A percentile compares a stretch with the other conserved stretches of the same genome.
Conservation (phyloP, 139 green algal species). For the Zygnema circumcarinatum region DNA sequence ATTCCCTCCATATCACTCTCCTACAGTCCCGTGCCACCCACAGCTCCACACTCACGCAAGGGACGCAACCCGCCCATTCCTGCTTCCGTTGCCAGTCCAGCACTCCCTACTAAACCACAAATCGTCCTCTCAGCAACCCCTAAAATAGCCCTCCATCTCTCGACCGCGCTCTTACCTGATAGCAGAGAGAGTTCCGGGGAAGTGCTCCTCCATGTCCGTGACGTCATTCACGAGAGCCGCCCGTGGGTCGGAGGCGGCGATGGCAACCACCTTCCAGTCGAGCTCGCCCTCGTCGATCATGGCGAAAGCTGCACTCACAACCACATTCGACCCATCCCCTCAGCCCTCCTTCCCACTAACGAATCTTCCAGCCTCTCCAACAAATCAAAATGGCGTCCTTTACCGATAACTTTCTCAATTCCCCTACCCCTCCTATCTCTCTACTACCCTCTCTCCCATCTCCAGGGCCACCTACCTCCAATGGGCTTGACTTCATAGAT, state of each 20-base stretch:
- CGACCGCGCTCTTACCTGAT: conserved; percentile 38
- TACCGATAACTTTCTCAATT: too few species aligned
- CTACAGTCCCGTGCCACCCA: too few species aligned
- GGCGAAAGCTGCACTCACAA: conserved; percentile 65
- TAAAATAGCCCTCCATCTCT: too few species aligned
- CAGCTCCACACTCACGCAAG: too few species aligned
- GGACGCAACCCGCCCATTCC: too few species aligned
- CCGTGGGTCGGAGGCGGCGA: conserved; percentile 87
- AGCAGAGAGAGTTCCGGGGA: conserved; percentile 75
- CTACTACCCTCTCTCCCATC: background rate
- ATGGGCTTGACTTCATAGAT: conserved; percentile 73
- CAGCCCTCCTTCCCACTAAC: background rate
- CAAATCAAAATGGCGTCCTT: too few species aligned
- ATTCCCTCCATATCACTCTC: too few species aligned
- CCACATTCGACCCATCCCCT: conserved; percentile 75
- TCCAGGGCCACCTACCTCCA: background rate
- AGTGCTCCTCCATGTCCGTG: conserved; percentile 92
- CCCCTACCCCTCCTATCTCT: too few species aligned
- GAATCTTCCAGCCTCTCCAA: too few species aligned
- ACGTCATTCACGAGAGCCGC: conserved; percentile 86
- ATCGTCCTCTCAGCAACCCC: too few species aligned
- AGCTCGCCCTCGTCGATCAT: conserved; percentile 99
- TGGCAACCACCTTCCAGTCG: conserved; percentile 97
- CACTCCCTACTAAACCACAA: too few species aligned
- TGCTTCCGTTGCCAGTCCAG: too few species aligned